phyloP scores from a whole-genome alignment of 495 filamentous ascomycete species.

The Viridothelium virens region DNA sequence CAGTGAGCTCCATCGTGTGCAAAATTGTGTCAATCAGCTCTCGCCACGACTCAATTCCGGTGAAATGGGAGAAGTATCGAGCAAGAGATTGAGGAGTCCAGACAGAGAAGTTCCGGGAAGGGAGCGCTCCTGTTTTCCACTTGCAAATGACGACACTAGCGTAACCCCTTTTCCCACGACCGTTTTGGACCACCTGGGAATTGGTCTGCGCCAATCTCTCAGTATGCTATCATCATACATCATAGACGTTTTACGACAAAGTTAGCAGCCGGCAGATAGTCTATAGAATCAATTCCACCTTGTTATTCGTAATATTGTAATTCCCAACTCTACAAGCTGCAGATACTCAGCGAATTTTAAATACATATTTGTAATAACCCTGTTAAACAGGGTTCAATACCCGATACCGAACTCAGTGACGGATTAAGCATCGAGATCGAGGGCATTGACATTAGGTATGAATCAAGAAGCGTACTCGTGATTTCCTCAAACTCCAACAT shows the following conservation, averaged over 20 bases:
- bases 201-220: neutral
- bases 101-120: neutral
- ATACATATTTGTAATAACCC: too few species aligned
- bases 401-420: too few species aligned
- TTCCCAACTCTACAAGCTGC: neutral
- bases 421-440: too few species aligned
- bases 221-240: slow-evolving; percentile 2
- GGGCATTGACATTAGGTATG: too few species aligned
- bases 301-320: neutral
- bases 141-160: neutral
- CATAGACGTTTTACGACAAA: slow-evolving; percentile 1
- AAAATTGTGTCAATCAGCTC: slow-evolving; percentile 15
- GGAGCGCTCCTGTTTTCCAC: neutral
- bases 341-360: neutral
- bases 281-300: neutral
- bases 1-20: slow-evolving; percentile 38
- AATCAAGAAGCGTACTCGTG: too few species aligned
- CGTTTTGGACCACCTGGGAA: neutral
- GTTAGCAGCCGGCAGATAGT: neutral
- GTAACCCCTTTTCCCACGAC: neutral
- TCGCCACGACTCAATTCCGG: neutral
- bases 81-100: neutral
- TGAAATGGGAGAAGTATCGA: neutral
- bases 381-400: too few species aligned
- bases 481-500: too few species aligned